A percentile compares a stretch with the other conserved stretches of the same genome.
Conservation (phyloP, 192 early-diverging fungal genomes). For the Backusella luteola region DNA sequence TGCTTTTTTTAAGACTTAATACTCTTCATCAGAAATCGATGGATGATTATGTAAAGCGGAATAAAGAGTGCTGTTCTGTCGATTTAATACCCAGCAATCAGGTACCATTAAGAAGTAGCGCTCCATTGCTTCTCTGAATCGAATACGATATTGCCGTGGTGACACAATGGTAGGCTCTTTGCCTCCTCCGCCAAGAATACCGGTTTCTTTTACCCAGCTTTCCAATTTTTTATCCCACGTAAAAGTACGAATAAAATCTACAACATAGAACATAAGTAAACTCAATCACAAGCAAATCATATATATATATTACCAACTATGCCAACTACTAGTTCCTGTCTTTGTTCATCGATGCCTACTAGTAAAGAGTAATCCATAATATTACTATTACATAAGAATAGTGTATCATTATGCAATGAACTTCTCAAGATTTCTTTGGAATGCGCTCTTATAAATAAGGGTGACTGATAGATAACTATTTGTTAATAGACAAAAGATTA, state of each 20-base stretch:
- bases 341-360: constrained; percentile 88
- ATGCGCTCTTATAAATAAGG: constrained; percentile 89
- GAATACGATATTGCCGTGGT: constrained; percentile 88
- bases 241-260: constrained; percentile 95
- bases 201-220: constrained; percentile 96
- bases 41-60: constrained; percentile 9
- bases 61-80: constrained; percentile 4
- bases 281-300: neutral
- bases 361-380: constrained; percentile 99
- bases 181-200: constrained; percentile 89
- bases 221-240: constrained; percentile 99
- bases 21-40: neutral
- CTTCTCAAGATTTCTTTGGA: constrained; percentile 81
- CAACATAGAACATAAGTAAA: neutral
- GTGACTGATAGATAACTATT: constrained; percentile 78
- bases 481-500: neutral
- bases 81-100: constrained; percentile 47
- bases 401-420: constrained; percentile 91
- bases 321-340: constrained; percentile 90
- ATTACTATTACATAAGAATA: constrained; percentile 90
- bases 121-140: constrained; percentile 96
- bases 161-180: constrained; percentile 95
- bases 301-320: constrained; percentile 76
- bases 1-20: neutral
- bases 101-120: constrained; percentile 86